These are phyloP conservation scores for Naganishia onofrii DNA, from an alignment of 768 basidiomycete species.

Conservation along the genomic window DNA sequence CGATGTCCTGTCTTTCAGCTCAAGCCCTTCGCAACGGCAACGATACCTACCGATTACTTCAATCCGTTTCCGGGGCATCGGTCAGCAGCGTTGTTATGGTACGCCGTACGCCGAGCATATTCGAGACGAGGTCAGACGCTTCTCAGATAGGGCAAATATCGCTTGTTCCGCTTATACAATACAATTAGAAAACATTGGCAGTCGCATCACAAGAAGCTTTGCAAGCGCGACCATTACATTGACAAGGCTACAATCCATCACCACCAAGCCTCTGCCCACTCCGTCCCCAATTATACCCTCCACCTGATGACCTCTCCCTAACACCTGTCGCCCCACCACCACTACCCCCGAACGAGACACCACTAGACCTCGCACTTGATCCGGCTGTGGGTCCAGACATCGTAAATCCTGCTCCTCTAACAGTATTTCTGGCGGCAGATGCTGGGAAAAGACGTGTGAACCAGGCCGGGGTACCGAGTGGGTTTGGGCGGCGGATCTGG, in stretches of 20 bases:
- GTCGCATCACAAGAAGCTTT: too few relatives aligned
- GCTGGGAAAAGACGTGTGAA: conserved; percentile 39
- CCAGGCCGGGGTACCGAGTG: conserved; percentile 37
- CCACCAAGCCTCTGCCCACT: conserved; percentile 47
- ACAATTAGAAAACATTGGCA: too few relatives aligned
- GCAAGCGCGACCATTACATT: too few relatives aligned
- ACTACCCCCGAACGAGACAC: conserved; percentile 17
- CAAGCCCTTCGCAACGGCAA: too few relatives aligned
- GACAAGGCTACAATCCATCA: conserved; percentile 32
- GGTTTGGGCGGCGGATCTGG: conserved; percentile 41
- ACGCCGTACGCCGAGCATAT: too few relatives aligned
- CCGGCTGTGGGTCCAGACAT: conserved; percentile 16
- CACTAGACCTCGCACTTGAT: background rate
- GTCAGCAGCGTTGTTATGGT: too few relatives aligned
- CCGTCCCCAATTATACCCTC: conserved; percentile 44
- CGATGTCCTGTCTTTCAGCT: too few relatives aligned
- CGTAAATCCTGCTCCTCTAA: conserved; percentile 28
- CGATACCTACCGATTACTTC: too few relatives aligned
- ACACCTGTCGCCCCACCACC: conserved; percentile 28
- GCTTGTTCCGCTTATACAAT: too few relatives aligned
- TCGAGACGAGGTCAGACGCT: too few relatives aligned
- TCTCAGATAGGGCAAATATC: too few relatives aligned
- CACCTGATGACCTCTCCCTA: conserved; percentile 34
- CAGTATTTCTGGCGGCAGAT: background rate
- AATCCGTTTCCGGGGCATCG: too few relatives aligned